Evolutionary conservation across 768 basidiomycete species (phyloP), one percentile per base, ranked within the genome.

Genomic region (Phaffia tasmanica): DNA sequence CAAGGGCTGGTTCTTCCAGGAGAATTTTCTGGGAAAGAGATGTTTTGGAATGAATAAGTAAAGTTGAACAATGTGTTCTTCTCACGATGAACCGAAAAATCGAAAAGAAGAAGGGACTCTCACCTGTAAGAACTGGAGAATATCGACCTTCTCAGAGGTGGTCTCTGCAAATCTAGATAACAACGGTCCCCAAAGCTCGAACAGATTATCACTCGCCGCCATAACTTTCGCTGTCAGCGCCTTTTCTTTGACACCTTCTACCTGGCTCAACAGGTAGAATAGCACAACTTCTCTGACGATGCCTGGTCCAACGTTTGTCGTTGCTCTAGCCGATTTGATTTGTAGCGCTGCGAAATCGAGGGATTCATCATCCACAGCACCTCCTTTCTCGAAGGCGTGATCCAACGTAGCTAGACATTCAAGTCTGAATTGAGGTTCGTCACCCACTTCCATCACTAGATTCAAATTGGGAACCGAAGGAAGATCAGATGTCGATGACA

Each of bases 311-410:
- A 67, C 69, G 23, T 95, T 81, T 15, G 88, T 83, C 30, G 97
- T 94, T 72, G 97, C 98, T 72, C 86, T 88, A 47, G 91, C 90
- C 89, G 62, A 64, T 54, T 69, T 69, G 51, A 98, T 94, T 58
- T 93, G 87, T 55, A 99, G 82, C 54, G 94, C 95, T 79, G 94
- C 91, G 68, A 98, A 81, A 75, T 98, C 94, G 69, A 98, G 87
- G 0, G 88, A 81, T 1, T 92, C 91, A 75, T 95, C 91, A 71
- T 94, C 90, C 56, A 94, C 85, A 15, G 85, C 86, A 78, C 95
- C 92, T 2, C 83, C 86, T 77, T 99, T 94, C 11, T 85, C 81
- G 75, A 94, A 93, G 29, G 93, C 93, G 68, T 94, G 86, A 64
- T 89, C 88, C 59, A 99, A 82, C 23, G 90, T 91, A 69, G 86